Conservation (phyloP, 169 alveolate species). For the Ophryocystis elektroscirrha region DNA sequence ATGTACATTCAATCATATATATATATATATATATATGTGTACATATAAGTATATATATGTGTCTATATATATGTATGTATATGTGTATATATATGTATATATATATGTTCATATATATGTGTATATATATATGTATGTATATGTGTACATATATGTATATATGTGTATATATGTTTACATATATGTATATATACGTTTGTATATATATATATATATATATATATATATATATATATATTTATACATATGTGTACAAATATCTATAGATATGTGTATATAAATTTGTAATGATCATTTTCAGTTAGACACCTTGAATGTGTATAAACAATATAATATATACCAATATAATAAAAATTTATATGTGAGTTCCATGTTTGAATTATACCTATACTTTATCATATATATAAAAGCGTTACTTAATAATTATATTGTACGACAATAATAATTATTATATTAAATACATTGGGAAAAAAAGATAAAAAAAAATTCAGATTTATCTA, state of each 20-base stretch:
- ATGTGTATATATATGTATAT: neutral
- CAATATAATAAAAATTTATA: neutral
- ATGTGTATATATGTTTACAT: no score
- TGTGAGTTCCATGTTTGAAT: neutral
- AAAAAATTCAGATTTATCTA: no score
- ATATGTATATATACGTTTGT: neutral
- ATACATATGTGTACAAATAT: neutral
- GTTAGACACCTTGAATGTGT: neutral
- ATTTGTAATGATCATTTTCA: neutral
- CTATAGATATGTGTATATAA: neutral
- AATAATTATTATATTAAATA: no score
- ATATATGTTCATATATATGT: neutral
- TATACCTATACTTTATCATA: neutral
- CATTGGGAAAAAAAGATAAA: no score
- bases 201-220: neutral
- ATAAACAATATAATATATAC: neutral
- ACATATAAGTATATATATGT: neutral
- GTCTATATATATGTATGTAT: no score
- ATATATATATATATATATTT: neutral
- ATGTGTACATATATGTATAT: neutral
- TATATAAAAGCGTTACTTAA: neutral
- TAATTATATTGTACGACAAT: no score
- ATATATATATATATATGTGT: neutral
- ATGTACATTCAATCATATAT: no score
- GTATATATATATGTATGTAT: neutral